Conservation (phyloP, 805 yeast species). For the Candida railenensis region DNA sequence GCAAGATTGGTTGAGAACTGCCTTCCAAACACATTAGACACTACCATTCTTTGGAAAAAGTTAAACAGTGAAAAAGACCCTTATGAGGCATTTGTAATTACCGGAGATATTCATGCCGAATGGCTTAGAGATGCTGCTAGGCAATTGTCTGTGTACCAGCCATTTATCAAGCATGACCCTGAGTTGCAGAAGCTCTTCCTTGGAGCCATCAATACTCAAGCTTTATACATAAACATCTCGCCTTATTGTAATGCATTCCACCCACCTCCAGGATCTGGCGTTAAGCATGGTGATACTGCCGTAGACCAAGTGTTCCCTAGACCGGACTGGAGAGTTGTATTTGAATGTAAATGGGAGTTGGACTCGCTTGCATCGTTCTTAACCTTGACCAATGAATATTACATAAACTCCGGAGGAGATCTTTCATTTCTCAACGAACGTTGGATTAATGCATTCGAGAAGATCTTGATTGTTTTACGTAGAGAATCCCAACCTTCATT, state of each 20-base stretch:
- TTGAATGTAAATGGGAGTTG: conserved; percentile 88
- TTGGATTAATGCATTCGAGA: conserved; percentile 63
- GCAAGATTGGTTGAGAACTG: conserved; percentile 77
- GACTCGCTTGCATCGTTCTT: conserved; percentile 84
- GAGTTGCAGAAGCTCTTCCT: conserved; percentile 50
- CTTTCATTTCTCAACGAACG: conserved; percentile 40
- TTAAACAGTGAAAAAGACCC: conserved; percentile 15
- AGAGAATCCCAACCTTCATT: conserved; percentile 66
- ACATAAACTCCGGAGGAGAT: conserved; percentile 49
- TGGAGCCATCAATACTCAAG: conserved; percentile 84
- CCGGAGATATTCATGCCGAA: conserved; percentile 93
- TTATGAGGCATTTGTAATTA: conserved; percentile 62
- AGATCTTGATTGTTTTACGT: conserved; percentile 49
- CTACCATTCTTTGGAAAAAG: conserved; percentile 75
- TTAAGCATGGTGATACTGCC: conserved; percentile 50
- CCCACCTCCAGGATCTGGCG: conserved; percentile 61
- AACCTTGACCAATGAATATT: conserved; percentile 72
- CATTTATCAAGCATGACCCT: conserved; percentile 52
- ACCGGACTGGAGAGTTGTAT: conserved; percentile 70
- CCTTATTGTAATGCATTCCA: conserved; percentile 94
- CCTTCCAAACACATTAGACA: conserved; percentile 84
- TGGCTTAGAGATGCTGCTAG: conserved; percentile 89
- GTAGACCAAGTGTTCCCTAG: conserved; percentile 65
- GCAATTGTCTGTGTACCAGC: conserved; percentile 75
- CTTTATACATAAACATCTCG: conserved; percentile 54